These are phyloP conservation scores for Fusarium pseudocircinatum DNA, from an alignment of 2,329 filamentous ascomycete species.

Conservation along the genomic window DNA sequence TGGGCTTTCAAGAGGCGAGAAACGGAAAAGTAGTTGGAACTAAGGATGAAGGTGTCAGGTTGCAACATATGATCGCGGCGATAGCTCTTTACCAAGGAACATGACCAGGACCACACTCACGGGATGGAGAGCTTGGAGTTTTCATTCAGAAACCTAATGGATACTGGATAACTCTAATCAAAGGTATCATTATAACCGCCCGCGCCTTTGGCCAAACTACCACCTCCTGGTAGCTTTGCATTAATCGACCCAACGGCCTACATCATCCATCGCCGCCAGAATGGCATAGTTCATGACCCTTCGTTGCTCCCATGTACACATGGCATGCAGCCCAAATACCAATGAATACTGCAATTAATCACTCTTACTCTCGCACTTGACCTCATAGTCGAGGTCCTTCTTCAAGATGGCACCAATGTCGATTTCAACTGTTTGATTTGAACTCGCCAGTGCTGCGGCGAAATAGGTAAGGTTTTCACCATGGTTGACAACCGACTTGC, in stretches of 20 bases:
- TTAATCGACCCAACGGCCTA: constrained; percentile 16
- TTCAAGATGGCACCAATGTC: constrained; percentile 59
- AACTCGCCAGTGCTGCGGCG: constrained; percentile 61
- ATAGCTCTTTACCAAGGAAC: background rate
- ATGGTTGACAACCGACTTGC: constrained; percentile 61
- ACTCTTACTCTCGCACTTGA: constrained; percentile 35
- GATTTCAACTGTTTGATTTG: constrained; percentile 62
- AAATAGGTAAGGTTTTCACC: constrained; percentile 66
- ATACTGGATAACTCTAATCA: constrained; percentile 33
- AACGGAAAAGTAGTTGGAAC: constrained; percentile 49
- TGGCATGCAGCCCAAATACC: background rate
- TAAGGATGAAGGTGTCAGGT: constrained; percentile 16
- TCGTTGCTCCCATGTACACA: background rate
- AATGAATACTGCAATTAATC: constrained; percentile 1
- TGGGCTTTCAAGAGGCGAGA: constrained; percentile 44
- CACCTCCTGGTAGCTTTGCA: constrained; percentile 14
- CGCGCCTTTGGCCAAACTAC: constrained; percentile 33
- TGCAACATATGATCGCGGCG: background rate
- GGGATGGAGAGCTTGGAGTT: constrained; percentile 21
- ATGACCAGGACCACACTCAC: constrained; percentile 5
- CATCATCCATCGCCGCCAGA: background rate
- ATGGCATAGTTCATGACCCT: background rate
- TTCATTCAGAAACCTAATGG: constrained; percentile 20
- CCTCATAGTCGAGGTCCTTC: constrained; percentile 42
- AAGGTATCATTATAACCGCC: constrained; percentile 48